phyloP scores from a whole-genome alignment of 306 rosid species.

The Sindora glabra region DNA sequence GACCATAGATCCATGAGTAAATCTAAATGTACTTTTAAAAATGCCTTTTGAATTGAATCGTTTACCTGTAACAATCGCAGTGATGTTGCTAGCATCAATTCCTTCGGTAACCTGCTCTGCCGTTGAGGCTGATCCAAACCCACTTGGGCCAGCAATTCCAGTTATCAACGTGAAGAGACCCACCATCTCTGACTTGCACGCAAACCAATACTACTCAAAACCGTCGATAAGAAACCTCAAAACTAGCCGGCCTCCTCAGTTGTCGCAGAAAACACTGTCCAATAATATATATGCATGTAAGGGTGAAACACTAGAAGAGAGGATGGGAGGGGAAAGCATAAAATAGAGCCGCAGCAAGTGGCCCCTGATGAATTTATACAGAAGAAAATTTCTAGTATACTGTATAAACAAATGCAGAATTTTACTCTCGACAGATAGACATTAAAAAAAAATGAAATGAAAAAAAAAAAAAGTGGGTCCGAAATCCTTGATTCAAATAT shows the following conservation, averaged over 20 bases:
- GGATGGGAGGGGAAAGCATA: not conserved
- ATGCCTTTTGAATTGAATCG: not conserved
- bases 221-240: not conserved
- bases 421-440: too few relatives aligned
- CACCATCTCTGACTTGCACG: conserved; percentile 7
- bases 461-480: too few relatives aligned
- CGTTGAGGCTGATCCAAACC: conserved; percentile 85
- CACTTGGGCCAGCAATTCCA: conserved; percentile 66
- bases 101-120: conserved; percentile 76
- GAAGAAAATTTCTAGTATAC: too few relatives aligned
- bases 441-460: too few relatives aligned
- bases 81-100: conserved; percentile 58
- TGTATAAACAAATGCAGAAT: too few relatives aligned
- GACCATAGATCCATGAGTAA: not conserved
- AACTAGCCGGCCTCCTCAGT: not conserved
- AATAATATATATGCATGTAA: not conserved
- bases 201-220: not conserved
- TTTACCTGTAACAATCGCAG: conserved; percentile 76
- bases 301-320: not conserved
- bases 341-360: too few relatives aligned
- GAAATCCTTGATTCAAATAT: too few relatives aligned
- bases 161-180: conserved; percentile 50
- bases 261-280: not conserved
- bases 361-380: too few relatives aligned
- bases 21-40: not conserved